These are phyloP conservation scores for Teunomyces tritomae DNA, from an alignment of 805 yeast genomes.

Conservation along the genomic window DNA sequence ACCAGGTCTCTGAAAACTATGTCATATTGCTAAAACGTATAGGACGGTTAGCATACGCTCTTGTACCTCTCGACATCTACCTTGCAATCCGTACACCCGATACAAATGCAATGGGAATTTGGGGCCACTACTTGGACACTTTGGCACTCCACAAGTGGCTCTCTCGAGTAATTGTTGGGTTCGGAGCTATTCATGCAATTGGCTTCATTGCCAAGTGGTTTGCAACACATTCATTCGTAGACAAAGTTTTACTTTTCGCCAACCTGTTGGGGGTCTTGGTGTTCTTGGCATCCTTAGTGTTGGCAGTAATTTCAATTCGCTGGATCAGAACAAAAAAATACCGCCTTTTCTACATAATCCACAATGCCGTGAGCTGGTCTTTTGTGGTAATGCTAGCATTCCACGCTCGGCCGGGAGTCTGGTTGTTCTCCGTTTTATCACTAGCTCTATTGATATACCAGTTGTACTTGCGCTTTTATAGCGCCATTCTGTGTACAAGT, in stretches of 20 bases:
- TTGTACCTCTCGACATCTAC: conserved; percentile 57
- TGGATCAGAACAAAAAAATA: conserved; percentile 51
- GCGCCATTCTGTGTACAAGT: conserved; percentile 9
- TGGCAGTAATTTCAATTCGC: conserved; percentile 46
- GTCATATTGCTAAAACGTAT: conserved; percentile 49
- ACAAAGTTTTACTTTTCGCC: conserved; percentile 30
- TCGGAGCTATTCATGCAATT: conserved; percentile 49
- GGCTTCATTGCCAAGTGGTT: conserved; percentile 54
- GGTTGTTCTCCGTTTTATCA: conserved; percentile 25
- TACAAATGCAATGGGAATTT: background rate
- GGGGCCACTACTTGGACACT: conserved; percentile 51
- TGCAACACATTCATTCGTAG: conserved; percentile 26
- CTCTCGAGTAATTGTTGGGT: conserved; percentile 51
- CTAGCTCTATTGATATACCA: conserved; percentile 33
- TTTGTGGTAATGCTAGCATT: conserved; percentile 45
- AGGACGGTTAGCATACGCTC: conserved; percentile 59
- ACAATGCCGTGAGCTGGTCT: conserved; percentile 48
- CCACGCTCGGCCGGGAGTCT: conserved; percentile 74
- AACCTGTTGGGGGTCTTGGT: conserved; percentile 56
- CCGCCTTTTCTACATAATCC: conserved; percentile 53
- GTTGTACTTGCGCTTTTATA: conserved; percentile 28
- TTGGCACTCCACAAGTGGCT: conserved; percentile 69
- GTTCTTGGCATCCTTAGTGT: conserved; percentile 29
- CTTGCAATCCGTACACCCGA: conserved; percentile 51
- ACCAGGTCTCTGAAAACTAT: conserved; percentile 27